Evolutionary conservation across 2,329 filamentous ascomycete species (phyloP).

Genomic region (Sporothrix pallida): DNA sequence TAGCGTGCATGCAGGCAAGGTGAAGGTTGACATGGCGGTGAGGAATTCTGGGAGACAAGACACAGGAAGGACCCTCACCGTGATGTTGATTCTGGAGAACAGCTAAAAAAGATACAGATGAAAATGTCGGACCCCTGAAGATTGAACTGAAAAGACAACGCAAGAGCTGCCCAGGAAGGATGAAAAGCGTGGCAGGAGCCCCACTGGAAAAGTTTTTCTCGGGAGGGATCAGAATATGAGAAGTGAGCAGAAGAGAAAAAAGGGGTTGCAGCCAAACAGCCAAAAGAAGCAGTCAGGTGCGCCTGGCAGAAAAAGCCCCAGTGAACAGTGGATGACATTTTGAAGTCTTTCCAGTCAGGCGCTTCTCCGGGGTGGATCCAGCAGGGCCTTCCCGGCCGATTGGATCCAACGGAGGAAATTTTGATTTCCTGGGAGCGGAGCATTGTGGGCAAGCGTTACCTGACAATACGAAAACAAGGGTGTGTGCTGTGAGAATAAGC

Average conservation of each 20-base stretch:
- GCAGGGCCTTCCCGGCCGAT: slow-evolving; percentile 31
- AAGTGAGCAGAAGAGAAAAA: neutral
- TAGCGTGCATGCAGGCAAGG: slow-evolving; percentile 5
- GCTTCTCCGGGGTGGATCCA: slow-evolving; percentile 29
- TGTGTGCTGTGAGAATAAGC: neutral
- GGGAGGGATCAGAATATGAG: slow-evolving; percentile 21
- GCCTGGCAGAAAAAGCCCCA: neutral
- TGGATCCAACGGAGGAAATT: slow-evolving; percentile 29
- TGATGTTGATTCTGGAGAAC: neutral
- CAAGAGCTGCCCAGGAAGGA: slow-evolving; percentile 22
- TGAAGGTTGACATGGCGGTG: slow-evolving; percentile 20
- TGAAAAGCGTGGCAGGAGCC: slow-evolving; percentile 14
- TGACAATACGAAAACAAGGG: neutral
- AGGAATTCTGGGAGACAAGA: neutral
- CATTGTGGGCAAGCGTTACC: slow-evolving; percentile 5
- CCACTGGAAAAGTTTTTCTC: slow-evolving; percentile 25
- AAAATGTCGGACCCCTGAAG: neutral
- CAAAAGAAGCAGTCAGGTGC: slow-evolving; percentile 2
- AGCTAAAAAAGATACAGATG: neutral
- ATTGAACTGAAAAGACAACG: neutral
- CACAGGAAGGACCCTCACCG: neutral
- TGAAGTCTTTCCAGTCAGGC: slow-evolving; percentile 20
- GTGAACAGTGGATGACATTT: neutral
- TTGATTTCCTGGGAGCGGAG: slow-evolving; percentile 25
- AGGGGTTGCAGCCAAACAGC: neutral